Base-by-base conservation (phyloP, 164 flowering plant genomes). In the Piper longum region DNA sequence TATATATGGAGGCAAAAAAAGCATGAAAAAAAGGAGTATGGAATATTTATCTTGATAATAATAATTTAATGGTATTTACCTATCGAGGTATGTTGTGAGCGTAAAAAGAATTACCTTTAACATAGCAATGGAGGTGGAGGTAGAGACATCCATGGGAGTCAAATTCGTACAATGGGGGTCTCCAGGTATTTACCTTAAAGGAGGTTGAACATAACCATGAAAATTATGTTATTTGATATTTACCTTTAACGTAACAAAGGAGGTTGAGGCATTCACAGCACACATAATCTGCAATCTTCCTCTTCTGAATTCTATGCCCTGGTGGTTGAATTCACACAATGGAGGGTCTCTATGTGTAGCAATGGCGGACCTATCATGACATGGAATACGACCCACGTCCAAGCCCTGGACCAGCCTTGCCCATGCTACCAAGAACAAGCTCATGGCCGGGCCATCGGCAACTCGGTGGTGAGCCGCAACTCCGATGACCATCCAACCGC, bases 391-490 rank as follows among this genome's bases (percentile, higher is more conserved):
- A 41, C 19, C 51, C 19, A 54, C 40, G n/a, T 43, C 64, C 36
- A 60, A 11, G 2, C 59, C 64, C 2, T 52, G 64, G 51, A 62
- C 58, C 26, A 56, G 11, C 17, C 39, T 59, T 1, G 64, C 62
- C 69, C 69, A 67, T 26, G 64, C n/a, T 12, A 61, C 7, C 41
- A 60, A 52, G 54, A 67, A 67, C 6, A 3, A 6, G 59, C 69
- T 67, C 64, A 61, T 56, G 5, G 69, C 54, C 19, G 61, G 64
- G 2, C 64, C 69, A 61, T 67, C 69, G n/a, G 52, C 59, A 12
- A 61, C 69, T 16, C 16, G 19, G 43, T 67, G 70, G 41, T 61
- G 44, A 2, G 54, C n/a, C 2, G 60, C 17, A 16, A n/a, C n/a
- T 26, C 70, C 64, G 39, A 67, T 42, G 18, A 67, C 54, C 14